Conservation (phyloP, 208 protist species). For the Acanthamoeba sp. region DNA sequence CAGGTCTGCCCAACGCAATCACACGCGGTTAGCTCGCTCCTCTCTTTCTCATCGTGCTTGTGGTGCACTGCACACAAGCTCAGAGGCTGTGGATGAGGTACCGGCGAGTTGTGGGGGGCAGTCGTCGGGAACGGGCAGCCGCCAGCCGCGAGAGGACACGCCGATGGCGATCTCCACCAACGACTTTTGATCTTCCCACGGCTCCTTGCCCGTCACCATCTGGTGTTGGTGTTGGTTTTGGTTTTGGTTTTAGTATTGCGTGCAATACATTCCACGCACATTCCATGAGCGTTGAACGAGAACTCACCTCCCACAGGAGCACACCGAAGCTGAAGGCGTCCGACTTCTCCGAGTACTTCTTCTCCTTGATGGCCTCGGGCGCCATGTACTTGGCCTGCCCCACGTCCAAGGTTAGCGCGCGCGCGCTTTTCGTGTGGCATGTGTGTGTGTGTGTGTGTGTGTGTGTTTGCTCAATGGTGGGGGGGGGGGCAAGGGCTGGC, state of each 20-base stretch:
- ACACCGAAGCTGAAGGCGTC: constrained; percentile 7
- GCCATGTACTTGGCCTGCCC: neutral
- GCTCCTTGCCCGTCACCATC: constrained; percentile 18
- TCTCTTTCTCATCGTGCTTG: no score
- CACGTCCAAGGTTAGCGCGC: neutral
- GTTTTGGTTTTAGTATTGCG: no score
- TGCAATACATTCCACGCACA: no score
- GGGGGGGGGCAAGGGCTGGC: neutral
- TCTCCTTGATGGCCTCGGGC: constrained; percentile 5
- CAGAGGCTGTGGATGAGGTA: neutral
- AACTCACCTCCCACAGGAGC: neutral
- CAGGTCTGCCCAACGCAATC: neutral
- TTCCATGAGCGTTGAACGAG: no score
- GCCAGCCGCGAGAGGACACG: constrained; percentile 2
- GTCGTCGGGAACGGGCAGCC: neutral
- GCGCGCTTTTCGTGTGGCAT: neutral
- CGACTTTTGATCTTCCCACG: neutral
- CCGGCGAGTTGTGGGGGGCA: neutral
- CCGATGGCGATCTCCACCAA: constrained; percentile 19
- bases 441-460: neutral
- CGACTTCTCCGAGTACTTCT: constrained; percentile 1
- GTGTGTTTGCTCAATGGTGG: neutral
- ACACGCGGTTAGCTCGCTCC: no score
- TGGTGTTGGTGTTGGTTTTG: neutral
- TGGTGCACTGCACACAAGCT: no score